Percentiles rank a stretch among this genome's conserved stretches.
Evolutionary conservation across 2,329 filamentous ascomycete species (phyloP).

Genomic region (Drechmeria coniospora): DNA sequence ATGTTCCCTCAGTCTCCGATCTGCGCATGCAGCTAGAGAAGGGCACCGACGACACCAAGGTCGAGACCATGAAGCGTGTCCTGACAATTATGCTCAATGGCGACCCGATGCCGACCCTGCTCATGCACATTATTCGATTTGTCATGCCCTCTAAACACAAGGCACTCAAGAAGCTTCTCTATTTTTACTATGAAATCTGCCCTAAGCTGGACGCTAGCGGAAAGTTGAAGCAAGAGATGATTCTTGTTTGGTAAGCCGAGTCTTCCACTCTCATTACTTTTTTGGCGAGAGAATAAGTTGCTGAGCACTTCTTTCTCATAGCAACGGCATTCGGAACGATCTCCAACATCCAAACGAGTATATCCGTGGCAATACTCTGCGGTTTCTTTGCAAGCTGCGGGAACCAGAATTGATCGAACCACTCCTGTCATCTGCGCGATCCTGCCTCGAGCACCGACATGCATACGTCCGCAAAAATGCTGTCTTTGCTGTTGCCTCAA

Average conservation of each 20-base stretch:
- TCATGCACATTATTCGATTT: constrained; percentile 99
- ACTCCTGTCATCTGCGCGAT: constrained; percentile 77
- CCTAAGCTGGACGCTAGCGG: constrained; percentile 84
- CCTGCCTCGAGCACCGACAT: constrained; percentile 89
- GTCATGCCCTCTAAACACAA: constrained; percentile 99
- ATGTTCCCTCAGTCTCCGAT: constrained; percentile 80
- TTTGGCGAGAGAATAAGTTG: neutral
- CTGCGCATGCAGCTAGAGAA: constrained; percentile 88
- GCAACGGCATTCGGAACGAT: constrained; percentile 96
- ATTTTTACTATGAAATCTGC: constrained; percentile 99
- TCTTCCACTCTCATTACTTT: neutral
- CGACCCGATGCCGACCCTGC: constrained; percentile 82
- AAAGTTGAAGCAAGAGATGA: constrained; percentile 99
- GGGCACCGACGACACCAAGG: constrained; percentile 80
- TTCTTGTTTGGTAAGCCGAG: constrained; percentile 83
- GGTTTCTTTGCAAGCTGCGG: constrained; percentile 90
- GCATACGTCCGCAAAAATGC: constrained; percentile 98
- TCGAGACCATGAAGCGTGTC: constrained; percentile 93
- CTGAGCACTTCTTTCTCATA: constrained; percentile 19
- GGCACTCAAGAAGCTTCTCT: constrained; percentile 89
- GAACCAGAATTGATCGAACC: constrained; percentile 95
- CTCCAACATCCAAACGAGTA: constrained; percentile 97
- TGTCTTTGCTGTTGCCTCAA: constrained; percentile 85
- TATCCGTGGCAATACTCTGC: constrained; percentile 92
- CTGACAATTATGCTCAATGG: constrained; percentile 96